Conservation (phyloP, 2,329 filamentous ascomycete genomes). For the Leptodontidium sp. region DNA sequence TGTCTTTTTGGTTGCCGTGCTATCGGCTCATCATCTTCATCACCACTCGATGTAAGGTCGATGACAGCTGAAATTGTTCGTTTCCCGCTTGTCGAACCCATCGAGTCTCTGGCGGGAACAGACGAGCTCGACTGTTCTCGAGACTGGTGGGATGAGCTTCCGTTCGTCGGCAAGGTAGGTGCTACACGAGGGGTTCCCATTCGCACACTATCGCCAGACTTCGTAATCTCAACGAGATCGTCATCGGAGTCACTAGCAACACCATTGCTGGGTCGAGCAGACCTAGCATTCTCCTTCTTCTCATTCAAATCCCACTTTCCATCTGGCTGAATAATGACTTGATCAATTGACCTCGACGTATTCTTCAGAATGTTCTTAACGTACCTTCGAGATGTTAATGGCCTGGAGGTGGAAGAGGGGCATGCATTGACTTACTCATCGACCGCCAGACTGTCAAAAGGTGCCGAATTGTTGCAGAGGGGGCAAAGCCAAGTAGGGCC, state of each 20-base stretch:
- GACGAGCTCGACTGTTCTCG: constrained; percentile 51
- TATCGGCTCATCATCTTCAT: constrained; percentile 57
- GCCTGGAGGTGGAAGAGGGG: constrained; percentile 26
- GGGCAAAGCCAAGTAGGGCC: constrained; percentile 97
- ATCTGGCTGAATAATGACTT: constrained; percentile 89
- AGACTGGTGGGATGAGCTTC: constrained; percentile 25
- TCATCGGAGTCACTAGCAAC: constrained; percentile 53
- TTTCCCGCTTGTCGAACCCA: constrained; percentile 47
- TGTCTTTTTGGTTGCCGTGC: constrained; percentile 47
- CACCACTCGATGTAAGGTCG: constrained; percentile 61
- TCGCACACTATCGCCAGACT: constrained; percentile 44
- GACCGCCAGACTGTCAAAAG: constrained; percentile 83
- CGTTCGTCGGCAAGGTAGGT: constrained; percentile 38
- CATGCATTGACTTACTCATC: constrained; percentile 72
- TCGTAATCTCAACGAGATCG: constrained; percentile 58
- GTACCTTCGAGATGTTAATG: constrained; percentile 63
- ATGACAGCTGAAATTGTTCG: constrained; percentile 58
- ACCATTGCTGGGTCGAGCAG: constrained; percentile 36
- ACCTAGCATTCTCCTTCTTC: constrained; percentile 36
- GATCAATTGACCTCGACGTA: constrained; percentile 76
- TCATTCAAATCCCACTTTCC: constrained; percentile 72
- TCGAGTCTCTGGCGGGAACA: constrained; percentile 29
- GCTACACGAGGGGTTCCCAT: constrained; percentile 35
- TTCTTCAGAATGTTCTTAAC: constrained; percentile 84
- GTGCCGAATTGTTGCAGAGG: constrained; percentile 84